Evolutionary conservation across 345 rosid species (phyloP).

Genomic region (Salix viminalis): DNA sequence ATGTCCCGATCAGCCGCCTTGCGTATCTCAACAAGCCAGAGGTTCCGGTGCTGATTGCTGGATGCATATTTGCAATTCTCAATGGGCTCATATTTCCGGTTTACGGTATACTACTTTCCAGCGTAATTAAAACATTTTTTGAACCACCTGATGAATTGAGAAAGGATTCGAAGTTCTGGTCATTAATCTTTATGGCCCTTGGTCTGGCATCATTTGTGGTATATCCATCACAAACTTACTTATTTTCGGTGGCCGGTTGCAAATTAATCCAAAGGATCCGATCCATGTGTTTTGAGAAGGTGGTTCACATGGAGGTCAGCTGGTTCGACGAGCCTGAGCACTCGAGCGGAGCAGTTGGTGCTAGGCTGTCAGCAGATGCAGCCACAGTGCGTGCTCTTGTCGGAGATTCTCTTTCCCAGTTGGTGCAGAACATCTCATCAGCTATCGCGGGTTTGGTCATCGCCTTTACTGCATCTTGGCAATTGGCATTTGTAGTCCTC

Average conservation of each 20-base stretch:
- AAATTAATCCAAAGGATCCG: conserved; percentile 62
- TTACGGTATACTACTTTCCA: conserved; percentile 56
- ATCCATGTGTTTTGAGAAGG: conserved; percentile 75
- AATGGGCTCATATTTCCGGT: conserved; percentile 60
- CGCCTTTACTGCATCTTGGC: conserved; percentile 68
- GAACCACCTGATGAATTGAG: conserved; percentile 52
- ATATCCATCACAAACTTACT: conserved; percentile 40
- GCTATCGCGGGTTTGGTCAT: conserved; percentile 66
- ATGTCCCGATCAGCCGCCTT: conserved; percentile 52
- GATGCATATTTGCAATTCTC: conserved; percentile 42
- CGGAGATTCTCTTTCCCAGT: conserved; percentile 66
- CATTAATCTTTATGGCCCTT: conserved; percentile 48
- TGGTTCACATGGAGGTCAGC: conserved; percentile 72
- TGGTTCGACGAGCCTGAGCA: conserved; percentile 77
- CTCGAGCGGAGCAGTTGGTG: conserved; percentile 79
- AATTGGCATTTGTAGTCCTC: conserved; percentile 57
- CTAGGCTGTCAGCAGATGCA: conserved; percentile 82
- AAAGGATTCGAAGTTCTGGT: conserved; percentile 68
- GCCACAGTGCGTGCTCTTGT: conserved; percentile 59
- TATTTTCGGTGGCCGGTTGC: conserved; percentile 71
- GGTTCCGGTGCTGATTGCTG: conserved; percentile 53
- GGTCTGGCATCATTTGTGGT: conserved; percentile 48
- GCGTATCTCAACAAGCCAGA: conserved; percentile 81
- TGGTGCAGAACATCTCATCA: conserved; percentile 59
- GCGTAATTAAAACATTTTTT: conserved; percentile 47